phyloP scores from a whole-genome alignment of 2,329 filamentous ascomycete species.

The Fusarium sp. region DNA sequence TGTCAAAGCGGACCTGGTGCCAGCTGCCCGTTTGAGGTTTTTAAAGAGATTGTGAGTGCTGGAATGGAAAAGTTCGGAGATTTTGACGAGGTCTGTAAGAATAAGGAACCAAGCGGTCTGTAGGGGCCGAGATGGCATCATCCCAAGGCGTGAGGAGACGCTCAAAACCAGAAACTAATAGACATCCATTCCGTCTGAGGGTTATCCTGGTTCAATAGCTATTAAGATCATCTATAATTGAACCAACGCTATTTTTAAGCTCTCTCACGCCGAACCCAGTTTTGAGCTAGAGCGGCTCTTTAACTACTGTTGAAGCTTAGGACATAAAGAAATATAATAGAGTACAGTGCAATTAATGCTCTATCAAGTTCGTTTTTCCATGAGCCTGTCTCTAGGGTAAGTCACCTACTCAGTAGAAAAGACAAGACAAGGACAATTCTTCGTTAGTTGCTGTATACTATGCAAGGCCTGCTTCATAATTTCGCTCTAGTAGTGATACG shows the following conservation, averaged over 20 bases:
- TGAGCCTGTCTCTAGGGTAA: neutral
- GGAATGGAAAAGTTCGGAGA: constrained; percentile 39
- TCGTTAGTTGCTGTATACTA: neutral
- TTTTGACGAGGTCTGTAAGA: constrained; percentile 38
- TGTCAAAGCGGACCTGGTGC: constrained; percentile 38
- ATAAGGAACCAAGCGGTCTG: constrained; percentile 28
- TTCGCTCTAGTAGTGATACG: neutral
- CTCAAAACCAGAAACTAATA: neutral
- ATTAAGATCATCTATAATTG: neutral
- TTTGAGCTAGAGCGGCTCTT: neutral
- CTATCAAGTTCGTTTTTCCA: neutral
- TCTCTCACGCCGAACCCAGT: no score
- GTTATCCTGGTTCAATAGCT: neutral
- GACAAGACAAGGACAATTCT: neutral
- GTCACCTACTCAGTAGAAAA: neutral
- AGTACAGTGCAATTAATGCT: neutral
- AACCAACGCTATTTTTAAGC: no score
- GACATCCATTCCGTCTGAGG: neutral
- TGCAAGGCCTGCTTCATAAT: neutral
- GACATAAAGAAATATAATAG: neutral
- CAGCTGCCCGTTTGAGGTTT: constrained; percentile 36
- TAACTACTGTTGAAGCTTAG: neutral
- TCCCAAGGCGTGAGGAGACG: neutral
- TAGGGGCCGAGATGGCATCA: neutral
- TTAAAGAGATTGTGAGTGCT: constrained; percentile 32